Evolutionary conservation across 2,329 filamentous ascomycete species (phyloP).

Genomic region (Parafenestella ontariensis): DNA sequence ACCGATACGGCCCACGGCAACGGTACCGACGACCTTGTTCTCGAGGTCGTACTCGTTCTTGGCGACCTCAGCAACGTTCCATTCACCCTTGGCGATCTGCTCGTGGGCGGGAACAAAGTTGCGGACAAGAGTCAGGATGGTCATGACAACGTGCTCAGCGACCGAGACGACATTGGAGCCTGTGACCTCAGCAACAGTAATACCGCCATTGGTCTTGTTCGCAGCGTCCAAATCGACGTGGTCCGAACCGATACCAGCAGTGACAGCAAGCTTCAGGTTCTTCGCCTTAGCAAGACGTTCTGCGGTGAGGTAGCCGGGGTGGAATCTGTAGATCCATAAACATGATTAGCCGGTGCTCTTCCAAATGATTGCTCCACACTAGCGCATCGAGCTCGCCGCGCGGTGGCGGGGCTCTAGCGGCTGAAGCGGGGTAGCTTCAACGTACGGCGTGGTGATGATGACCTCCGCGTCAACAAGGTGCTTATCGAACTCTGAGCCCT

Average conservation of each 20-base stretch:
- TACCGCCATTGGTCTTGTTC: slow-evolving; percentile 97
- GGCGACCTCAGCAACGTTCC: slow-evolving; percentile 93
- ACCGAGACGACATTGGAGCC: slow-evolving; percentile 98
- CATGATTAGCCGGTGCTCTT: slow-evolving; percentile 20
- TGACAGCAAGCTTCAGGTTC: slow-evolving; percentile 97
- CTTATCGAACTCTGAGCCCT: slow-evolving; percentile 91
- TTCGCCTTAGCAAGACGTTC: slow-evolving; percentile 97
- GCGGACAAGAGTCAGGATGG: slow-evolving; percentile 91
- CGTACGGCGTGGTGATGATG: slow-evolving; percentile 97
- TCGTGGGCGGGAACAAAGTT: slow-evolving; percentile 99
- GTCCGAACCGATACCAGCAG: slow-evolving; percentile 97
- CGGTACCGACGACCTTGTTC: slow-evolving; percentile 96
- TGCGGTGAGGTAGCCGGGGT: slow-evolving; percentile 95
- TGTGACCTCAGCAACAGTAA: slow-evolving; percentile 97
- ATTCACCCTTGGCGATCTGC: slow-evolving; percentile 85
- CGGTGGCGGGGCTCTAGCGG: slow-evolving; percentile 39
- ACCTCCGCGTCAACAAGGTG: slow-evolving; percentile 96
- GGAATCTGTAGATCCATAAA: slow-evolving; percentile 72
- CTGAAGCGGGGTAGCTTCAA: slow-evolving; percentile 40
- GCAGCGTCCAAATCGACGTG: slow-evolving; percentile 96
- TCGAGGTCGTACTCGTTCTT: slow-evolving; percentile 99
- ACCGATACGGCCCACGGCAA: slow-evolving; percentile 95
- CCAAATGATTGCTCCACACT: slow-evolving; percentile 14
- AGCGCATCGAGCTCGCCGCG: slow-evolving; percentile 17
- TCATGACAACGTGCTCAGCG: slow-evolving; percentile 99